A percentile compares a stretch with the other conserved stretches of the same genome.
These are phyloP conservation scores for Asterionellopsis glacialis DNA, from an alignment of 108 stramenopile genomes.

Conservation along the genomic window DNA sequence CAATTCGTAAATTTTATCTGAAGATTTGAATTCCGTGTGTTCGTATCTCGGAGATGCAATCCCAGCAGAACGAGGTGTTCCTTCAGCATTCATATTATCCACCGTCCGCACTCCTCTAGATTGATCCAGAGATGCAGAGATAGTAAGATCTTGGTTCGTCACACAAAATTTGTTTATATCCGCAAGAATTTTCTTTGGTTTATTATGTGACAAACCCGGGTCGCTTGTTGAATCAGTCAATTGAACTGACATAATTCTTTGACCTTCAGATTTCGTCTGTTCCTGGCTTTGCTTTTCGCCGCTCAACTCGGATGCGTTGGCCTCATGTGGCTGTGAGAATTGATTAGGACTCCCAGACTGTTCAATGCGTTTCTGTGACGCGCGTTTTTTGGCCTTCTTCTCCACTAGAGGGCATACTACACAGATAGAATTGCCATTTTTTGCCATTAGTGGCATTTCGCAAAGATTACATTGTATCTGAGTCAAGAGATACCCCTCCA, in stretches of 20 bases:
- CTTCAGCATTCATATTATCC: too few relatives aligned
- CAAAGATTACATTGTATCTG: constrained; percentile 18
- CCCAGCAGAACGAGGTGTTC: too few relatives aligned
- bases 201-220: neutral
- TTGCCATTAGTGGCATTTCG: constrained; percentile 28
- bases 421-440: constrained; percentile 20
- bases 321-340: neutral
- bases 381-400: constrained; percentile 23
- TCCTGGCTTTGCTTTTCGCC: neutral
- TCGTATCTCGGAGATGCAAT: too few relatives aligned
- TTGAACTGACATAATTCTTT: neutral
- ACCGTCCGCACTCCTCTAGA: too few relatives aligned
- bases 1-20: too few relatives aligned
- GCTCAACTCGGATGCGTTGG: neutral
- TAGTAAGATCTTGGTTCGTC: too few relatives aligned
- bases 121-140: too few relatives aligned
- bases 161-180: neutral
- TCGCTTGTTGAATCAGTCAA: neutral
- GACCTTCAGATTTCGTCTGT: neutral
- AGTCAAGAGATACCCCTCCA: constrained; percentile 17
- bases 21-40: too few relatives aligned
- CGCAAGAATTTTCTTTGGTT: neutral
- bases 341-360: too few relatives aligned
- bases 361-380: neutral
- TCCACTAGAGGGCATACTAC: constrained; percentile 28